These are phyloP conservation scores for Tylopilus plumbeoviolaceoides DNA, from an alignment of 768 basidiomycete species.

Conservation along the genomic window DNA sequence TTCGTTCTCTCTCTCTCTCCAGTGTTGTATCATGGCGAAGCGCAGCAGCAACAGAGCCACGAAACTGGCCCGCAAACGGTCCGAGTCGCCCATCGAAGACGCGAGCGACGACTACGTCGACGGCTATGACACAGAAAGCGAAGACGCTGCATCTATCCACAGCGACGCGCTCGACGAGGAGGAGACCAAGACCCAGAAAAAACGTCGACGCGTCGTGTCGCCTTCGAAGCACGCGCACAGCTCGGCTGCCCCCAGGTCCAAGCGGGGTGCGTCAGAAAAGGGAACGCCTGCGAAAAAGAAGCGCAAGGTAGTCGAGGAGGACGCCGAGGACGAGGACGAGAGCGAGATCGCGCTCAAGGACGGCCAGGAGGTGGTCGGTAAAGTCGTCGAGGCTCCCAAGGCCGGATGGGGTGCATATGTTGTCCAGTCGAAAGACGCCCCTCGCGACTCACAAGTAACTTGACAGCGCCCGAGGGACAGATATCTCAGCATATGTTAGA, in stretches of 20 bases:
- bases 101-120: slow-evolving; percentile 11
- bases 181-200: slow-evolving; percentile 19
- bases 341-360: slow-evolving; percentile 49
- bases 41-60: slow-evolving; percentile 7
- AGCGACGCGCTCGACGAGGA: slow-evolving; percentile 47
- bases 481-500: slow-evolving; percentile 83
- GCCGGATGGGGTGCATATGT: slow-evolving; percentile 61
- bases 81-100: slow-evolving; percentile 7
- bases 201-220: slow-evolving; percentile 21
- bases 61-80: neutral
- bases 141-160: slow-evolving; percentile 26
- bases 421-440: neutral
- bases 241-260: slow-evolving; percentile 13
- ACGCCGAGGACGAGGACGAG: slow-evolving; percentile 26
- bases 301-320: slow-evolving; percentile 16
- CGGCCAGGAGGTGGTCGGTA: slow-evolving; percentile 69
- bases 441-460: neutral
- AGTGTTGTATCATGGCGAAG: slow-evolving; percentile 13
- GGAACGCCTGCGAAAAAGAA: slow-evolving; percentile 23
- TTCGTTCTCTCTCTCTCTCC: neutral
- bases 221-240: slow-evolving; percentile 26
- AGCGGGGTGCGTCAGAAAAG: slow-evolving; percentile 20
- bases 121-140: slow-evolving; percentile 9
- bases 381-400: slow-evolving; percentile 76
- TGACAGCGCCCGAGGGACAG: slow-evolving; percentile 73